Percentiles rank a stretch among this genome's conserved stretches.
Evolutionary conservation across 208 protist genomes (phyloP).

Genomic region (Trichomonas vaginalis): DNA sequence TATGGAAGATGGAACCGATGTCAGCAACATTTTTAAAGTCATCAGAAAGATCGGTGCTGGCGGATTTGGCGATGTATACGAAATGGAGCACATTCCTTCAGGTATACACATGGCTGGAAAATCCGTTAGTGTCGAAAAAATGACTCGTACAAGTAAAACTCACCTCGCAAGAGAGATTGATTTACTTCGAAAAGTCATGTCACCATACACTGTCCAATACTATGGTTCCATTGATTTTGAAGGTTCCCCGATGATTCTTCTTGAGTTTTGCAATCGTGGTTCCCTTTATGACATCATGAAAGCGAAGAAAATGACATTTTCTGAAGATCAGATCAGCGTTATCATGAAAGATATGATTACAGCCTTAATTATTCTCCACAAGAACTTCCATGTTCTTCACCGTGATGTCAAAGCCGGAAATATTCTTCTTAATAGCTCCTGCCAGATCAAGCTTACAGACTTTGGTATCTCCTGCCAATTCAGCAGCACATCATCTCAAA

Average conservation of each 20-base stretch:
- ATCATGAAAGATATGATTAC: background rate
- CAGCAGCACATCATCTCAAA: background rate
- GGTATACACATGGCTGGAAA: background rate
- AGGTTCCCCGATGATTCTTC: background rate
- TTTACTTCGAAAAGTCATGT: background rate
- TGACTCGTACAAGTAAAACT: background rate
- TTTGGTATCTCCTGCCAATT: constrained; percentile 31
- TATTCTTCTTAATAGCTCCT: constrained; percentile 5
- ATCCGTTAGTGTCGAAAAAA: background rate
- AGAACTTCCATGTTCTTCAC: constrained; percentile 48
- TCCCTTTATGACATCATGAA: background rate
- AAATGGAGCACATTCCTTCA: background rate
- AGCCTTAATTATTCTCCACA: background rate
- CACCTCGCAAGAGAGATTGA: background rate
- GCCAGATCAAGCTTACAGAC: constrained; percentile 33
- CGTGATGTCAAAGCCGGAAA: constrained; percentile 62
- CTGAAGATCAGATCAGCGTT: background rate
- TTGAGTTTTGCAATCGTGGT: background rate
- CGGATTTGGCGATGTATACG: background rate
- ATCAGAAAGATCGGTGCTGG: background rate
- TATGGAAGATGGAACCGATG: background rate
- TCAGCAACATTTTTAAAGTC: background rate
- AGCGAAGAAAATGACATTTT: background rate
- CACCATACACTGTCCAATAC: background rate
- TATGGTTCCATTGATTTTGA: background rate